Evolutionary conservation across 176 grass and related monocot species (phyloP).

Genomic region (Alopecurus myosuroides): DNA sequence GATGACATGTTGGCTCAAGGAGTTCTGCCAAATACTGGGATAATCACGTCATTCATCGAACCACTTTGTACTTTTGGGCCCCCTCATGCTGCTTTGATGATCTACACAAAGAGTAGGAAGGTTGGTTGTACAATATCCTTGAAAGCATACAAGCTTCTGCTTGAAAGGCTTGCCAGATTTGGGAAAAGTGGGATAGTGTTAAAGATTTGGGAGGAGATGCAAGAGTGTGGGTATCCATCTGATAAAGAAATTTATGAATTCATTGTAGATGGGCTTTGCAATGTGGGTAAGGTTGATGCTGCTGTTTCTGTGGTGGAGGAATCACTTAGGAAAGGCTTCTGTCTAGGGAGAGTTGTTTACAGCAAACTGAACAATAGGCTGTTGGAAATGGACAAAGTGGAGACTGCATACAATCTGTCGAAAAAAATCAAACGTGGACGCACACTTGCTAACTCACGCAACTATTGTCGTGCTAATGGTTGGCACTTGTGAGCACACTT

Average conservation of each 20-base stretch:
- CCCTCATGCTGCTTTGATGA: slow-evolving; percentile 72
- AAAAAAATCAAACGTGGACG: slow-evolving; percentile 67
- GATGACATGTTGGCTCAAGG: slow-evolving; percentile 63
- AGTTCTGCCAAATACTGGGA: slow-evolving; percentile 56
- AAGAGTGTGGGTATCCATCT: slow-evolving; percentile 50
- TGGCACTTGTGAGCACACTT: slow-evolving; percentile 51
- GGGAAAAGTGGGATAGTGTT: slow-evolving; percentile 75
- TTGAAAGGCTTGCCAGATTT: slow-evolving; percentile 72
- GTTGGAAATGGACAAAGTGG: slow-evolving; percentile 81
- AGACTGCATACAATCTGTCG: slow-evolving; percentile 66
- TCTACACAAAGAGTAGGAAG: slow-evolving; percentile 81
- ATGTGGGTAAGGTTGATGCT: slow-evolving; percentile 80
- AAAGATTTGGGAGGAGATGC: slow-evolving; percentile 86
- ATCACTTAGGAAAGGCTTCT: slow-evolving; percentile 67
- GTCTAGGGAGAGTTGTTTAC: slow-evolving; percentile 59
- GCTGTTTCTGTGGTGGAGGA: slow-evolving; percentile 75
- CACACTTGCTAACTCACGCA: slow-evolving; percentile 41
- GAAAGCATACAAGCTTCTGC: slow-evolving; percentile 87
- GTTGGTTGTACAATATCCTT: slow-evolving; percentile 69
- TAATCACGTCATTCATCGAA: slow-evolving; percentile 67
- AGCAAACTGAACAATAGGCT: slow-evolving; percentile 85
- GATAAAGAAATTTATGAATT: slow-evolving; percentile 81
- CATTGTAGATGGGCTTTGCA: slow-evolving; percentile 87
- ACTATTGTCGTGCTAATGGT: slow-evolving; percentile 78
- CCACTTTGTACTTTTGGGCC: slow-evolving; percentile 76